These are phyloP conservation scores for Chaetomidium leptoderma DNA, from an alignment of 495 filamentous ascomycete species.

Conservation along the genomic window DNA sequence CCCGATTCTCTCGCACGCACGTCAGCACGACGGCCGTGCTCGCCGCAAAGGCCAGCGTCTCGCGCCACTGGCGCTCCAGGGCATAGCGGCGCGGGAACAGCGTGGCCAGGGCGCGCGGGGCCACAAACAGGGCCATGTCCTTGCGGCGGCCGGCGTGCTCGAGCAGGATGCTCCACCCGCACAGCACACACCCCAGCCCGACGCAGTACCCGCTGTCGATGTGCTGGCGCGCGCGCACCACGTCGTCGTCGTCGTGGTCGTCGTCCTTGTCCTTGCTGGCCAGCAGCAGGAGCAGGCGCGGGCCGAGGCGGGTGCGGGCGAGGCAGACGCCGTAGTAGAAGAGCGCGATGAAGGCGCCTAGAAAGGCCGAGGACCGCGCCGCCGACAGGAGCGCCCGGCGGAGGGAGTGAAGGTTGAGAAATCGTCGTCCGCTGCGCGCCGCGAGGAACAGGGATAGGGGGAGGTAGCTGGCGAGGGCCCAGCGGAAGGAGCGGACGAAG, in stretches of 20 bases:
- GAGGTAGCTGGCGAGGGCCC: conserved; percentile 74
- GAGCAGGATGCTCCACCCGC: conserved; percentile 79
- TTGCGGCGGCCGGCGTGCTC: conserved; percentile 66
- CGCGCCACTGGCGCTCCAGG: conserved; percentile 65
- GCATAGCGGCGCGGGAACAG: conserved; percentile 71
- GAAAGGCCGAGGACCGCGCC: conserved; percentile 71
- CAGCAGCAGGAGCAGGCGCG: conserved; percentile 48
- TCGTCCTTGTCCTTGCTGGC: neutral
- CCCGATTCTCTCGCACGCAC: conserved; percentile 58
- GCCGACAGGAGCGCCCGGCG: conserved; percentile 55
- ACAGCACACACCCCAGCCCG: conserved; percentile 67
- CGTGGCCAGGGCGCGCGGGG: conserved; percentile 74
- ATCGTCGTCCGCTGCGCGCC: conserved; percentile 20
- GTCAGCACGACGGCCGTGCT: conserved; percentile 76
- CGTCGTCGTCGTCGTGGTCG: neutral
- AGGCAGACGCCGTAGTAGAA: conserved; percentile 92
- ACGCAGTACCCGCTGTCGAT: conserved; percentile 67
- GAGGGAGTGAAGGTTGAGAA: conserved; percentile 26
- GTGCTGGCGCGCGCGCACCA: conserved; percentile 27
- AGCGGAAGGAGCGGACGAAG: conserved; percentile 66
- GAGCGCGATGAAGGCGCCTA: conserved; percentile 73
- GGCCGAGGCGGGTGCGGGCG: conserved; percentile 73
- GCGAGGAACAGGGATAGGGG: conserved; percentile 69
- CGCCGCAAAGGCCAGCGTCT: conserved; percentile 67
- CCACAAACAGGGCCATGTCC: conserved; percentile 82